These are phyloP conservation scores for Chimonanthus praecox DNA, from an alignment of 164 flowering plant genomes.

Conservation along the genomic window DNA sequence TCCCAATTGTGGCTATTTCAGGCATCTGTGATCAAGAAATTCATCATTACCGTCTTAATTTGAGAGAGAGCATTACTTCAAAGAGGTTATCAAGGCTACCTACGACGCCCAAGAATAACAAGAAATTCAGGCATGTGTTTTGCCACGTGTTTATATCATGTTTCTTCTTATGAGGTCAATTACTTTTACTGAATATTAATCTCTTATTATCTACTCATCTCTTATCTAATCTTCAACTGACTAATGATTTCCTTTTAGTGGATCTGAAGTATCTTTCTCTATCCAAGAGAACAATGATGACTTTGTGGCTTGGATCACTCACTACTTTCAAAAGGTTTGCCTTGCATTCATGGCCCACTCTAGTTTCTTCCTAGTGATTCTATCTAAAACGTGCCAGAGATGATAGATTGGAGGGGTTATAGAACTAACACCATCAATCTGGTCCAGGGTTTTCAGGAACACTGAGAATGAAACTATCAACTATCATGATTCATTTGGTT, in stretches of 20 bases:
- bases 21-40: constrained; percentile 51
- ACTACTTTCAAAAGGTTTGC: constrained; percentile 48
- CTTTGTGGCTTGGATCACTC: constrained; percentile 29
- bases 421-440: not conserved
- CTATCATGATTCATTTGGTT: not conserved
- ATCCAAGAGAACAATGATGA: constrained; percentile 28
- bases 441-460: not conserved
- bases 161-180: not conserved
- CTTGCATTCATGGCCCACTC: constrained; percentile 2
- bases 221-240: constrained; percentile 3
- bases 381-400: not conserved
- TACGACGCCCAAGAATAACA: constrained; percentile 48
- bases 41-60: constrained; percentile 40
- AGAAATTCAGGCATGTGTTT: constrained; percentile 51
- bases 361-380: not conserved
- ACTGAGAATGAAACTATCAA: not conserved
- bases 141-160: not conserved
- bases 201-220: constrained; percentile 3
- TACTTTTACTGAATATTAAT: not conserved
- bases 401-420: not conserved
- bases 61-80: constrained; percentile 33
- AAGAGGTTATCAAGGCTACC: constrained; percentile 48
- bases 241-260: constrained; percentile 34
- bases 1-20: constrained; percentile 16
- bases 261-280: constrained; percentile 56